phyloP scores from a whole-genome alignment of 768 basidiomycete species.

The Daedaleopsis nitida region DNA sequence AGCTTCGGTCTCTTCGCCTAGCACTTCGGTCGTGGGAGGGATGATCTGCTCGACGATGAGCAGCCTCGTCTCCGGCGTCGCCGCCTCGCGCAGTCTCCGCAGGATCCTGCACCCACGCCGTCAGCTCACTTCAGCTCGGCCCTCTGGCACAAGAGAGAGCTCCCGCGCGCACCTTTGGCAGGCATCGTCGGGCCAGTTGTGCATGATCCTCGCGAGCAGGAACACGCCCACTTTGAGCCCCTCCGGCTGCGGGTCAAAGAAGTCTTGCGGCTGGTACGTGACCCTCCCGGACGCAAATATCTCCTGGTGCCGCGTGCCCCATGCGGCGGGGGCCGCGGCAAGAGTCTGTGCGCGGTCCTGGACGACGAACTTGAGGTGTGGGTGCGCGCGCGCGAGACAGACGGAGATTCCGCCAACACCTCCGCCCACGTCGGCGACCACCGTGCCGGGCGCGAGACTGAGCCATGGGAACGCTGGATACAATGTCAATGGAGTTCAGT shows the following conservation, averaged over 20 bases:
- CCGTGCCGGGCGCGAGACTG: constrained; percentile 4
- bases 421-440: constrained; percentile 21
- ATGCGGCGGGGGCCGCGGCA: not conserved
- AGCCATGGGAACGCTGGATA: constrained; percentile 18
- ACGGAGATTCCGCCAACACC: constrained; percentile 18
- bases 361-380: constrained; percentile 13
- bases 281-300: constrained; percentile 7
- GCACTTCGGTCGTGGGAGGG: not conserved
- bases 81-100: constrained; percentile 8
- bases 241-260: constrained; percentile 14
- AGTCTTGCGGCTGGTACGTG: constrained; percentile 8
- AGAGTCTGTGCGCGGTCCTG: constrained; percentile 14
- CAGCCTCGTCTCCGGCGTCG: constrained; percentile 7
- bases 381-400: constrained; percentile 7
- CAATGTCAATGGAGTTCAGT: constrained; percentile 47
- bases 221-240: not conserved
- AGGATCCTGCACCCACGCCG: constrained; percentile 2
- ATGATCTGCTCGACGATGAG: constrained; percentile 9
- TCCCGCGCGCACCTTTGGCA: constrained; percentile 1
- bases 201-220: constrained; percentile 12
- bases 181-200: constrained; percentile 10
- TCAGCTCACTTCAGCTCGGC: too few species aligned
- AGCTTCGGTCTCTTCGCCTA: not conserved
- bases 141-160: not conserved
- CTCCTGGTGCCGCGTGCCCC: not conserved